phyloP scores from a whole-genome alignment of 1,284 basidiomycete species.

The Microstroma glucosiphilum region DNA sequence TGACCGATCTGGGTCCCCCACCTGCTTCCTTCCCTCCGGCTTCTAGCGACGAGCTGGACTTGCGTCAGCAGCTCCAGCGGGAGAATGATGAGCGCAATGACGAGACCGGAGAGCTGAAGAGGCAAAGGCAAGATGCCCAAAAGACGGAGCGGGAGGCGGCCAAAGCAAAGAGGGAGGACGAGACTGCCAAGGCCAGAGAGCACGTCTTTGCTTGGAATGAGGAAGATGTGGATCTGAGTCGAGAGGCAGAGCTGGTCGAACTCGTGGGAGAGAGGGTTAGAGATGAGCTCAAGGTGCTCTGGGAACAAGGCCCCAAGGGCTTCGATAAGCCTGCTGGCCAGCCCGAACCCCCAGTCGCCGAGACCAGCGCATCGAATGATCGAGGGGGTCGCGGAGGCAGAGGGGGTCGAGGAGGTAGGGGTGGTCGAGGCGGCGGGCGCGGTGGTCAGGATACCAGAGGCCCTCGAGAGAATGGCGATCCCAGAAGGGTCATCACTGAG shows the following conservation, averaged over 20 bases:
- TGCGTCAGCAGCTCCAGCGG: slow-evolving; percentile 5
- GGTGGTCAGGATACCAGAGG: slow-evolving; percentile 9
- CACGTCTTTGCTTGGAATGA: slow-evolving; percentile 3
- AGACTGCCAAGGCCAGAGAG: slow-evolving; percentile 3
- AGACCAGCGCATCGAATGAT: slow-evolving; percentile 59
- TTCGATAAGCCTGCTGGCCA: slow-evolving; percentile 59
- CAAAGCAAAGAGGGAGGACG: slow-evolving; percentile 6
- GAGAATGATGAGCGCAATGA: slow-evolving; percentile 11
- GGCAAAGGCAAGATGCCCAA: slow-evolving; percentile 8
- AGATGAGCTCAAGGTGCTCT: slow-evolving; percentile 10
- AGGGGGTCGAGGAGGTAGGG: slow-evolving; percentile 9
- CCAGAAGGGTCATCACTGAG: slow-evolving; percentile 53
- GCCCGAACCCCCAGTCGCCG: slow-evolving; percentile 70
- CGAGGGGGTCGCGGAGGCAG: slow-evolving; percentile 7
- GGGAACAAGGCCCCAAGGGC: slow-evolving; percentile 13
- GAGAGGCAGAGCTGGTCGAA: slow-evolving; percentile 8
- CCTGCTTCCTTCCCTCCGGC: slow-evolving; percentile 8
- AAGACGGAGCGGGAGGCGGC: slow-evolving; percentile 4
- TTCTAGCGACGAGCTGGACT: neutral
- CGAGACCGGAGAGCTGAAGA: slow-evolving; percentile 6
- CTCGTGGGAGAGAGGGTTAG: slow-evolving; percentile 12
- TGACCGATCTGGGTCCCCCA: slow-evolving; percentile 18
- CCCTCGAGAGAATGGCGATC: slow-evolving; percentile 9
- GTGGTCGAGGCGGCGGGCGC: slow-evolving; percentile 13
- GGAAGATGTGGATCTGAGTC: neutral